These are phyloP conservation scores for Sesbania bispinosa DNA, from an alignment of 306 rosid genomes.

Conservation along the genomic window DNA sequence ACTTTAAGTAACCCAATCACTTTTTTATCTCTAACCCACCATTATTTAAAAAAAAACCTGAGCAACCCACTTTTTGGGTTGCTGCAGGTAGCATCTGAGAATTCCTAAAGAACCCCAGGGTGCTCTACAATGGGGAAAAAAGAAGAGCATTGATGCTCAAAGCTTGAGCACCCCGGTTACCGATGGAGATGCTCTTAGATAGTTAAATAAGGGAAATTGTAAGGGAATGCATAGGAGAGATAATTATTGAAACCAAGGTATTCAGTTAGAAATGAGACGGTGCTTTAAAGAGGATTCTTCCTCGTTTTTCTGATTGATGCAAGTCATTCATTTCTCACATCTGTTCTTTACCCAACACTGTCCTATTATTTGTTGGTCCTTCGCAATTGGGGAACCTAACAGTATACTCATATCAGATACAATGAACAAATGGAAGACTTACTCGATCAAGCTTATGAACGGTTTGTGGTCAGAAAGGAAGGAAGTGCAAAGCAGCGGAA, in stretches of 20 bases:
- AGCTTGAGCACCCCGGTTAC: too few species aligned
- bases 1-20: too few species aligned
- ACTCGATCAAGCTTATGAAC: slow-evolving; percentile 79
- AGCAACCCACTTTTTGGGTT: too few species aligned
- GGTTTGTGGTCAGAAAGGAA: slow-evolving; percentile 63
- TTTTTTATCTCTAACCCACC: too few species aligned
- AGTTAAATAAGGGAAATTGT: neutral
- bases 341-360: neutral
- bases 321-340: neutral
- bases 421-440: slow-evolving; percentile 76
- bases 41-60: too few species aligned
- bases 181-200: too few species aligned
- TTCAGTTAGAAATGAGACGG: neutral
- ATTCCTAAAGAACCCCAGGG: too few species aligned
- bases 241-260: neutral
- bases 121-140: too few species aligned
- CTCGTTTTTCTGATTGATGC: neutral
- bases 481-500: slow-evolving; percentile 84
- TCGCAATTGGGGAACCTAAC: neutral
- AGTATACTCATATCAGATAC: slow-evolving; percentile 47
- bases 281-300: neutral
- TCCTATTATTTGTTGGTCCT: neutral
- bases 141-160: too few species aligned
- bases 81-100: too few species aligned
- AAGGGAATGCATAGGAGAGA: neutral